Conservation (phyloP, 1,284 basidiomycete species). For the Polyporus tsugae region DNA sequence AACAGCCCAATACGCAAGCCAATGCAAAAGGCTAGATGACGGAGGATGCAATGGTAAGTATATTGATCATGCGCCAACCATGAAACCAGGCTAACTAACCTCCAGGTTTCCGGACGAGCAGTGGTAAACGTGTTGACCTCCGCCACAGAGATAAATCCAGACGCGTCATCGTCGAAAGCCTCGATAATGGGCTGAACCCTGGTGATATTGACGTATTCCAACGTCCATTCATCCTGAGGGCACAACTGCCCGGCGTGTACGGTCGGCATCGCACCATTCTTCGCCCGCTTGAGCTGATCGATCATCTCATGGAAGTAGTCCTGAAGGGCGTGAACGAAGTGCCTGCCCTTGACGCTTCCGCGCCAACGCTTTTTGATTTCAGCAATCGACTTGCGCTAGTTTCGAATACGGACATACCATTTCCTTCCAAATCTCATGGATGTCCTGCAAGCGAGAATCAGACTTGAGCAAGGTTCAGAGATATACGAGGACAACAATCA, state of each 20-base stretch:
- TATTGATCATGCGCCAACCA: neutral
- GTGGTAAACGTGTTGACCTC: conserved; percentile 27
- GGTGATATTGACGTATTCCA: conserved; percentile 28
- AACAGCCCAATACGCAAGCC: conserved; percentile 26
- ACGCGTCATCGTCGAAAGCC: conserved; percentile 43
- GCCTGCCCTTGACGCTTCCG: conserved; percentile 9
- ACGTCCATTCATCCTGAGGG: conserved; percentile 28
- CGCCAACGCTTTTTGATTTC: conserved; percentile 6
- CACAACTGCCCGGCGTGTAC: too few relatives aligned
- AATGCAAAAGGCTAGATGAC: conserved; percentile 15
- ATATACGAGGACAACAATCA: too few relatives aligned
- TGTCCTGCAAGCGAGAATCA: conserved; percentile 8
- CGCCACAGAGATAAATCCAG: conserved; percentile 39
- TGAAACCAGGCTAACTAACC: too few relatives aligned
- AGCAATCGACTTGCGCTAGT: neutral
- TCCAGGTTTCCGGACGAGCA: conserved; percentile 13
- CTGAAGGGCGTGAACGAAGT: conserved; percentile 25
- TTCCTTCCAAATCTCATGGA: conserved; percentile 37
- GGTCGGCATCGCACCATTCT: conserved; percentile 26
- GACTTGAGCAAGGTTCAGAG: neutral
- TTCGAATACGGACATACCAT: conserved; percentile 31
- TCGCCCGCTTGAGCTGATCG: neutral
- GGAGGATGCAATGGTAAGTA: neutral
- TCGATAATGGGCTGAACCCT: conserved; percentile 34
- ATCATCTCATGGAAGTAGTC: conserved; percentile 37